A percentile compares a stretch with the other conserved stretches of the same genome.
These are phyloP conservation scores for Oryza longistaminata DNA, from an alignment of 176 grass and related monocot species.

Conservation along the genomic window DNA sequence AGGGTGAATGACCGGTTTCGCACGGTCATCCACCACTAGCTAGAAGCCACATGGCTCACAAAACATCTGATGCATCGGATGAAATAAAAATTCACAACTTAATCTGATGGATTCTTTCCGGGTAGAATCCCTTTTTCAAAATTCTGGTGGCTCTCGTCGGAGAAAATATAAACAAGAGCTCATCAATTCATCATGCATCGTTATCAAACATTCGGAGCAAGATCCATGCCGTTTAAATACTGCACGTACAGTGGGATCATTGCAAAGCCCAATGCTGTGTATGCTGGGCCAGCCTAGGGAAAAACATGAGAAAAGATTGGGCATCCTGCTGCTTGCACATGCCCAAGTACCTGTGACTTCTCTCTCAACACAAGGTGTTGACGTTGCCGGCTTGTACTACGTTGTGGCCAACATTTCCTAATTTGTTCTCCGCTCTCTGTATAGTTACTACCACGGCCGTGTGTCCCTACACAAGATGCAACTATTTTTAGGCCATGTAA, in stretches of 20 bases:
- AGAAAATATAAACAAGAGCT: neutral
- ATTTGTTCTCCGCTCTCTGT: neutral
- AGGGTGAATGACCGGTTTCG: neutral
- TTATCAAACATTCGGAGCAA: neutral
- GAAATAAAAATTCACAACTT: neutral
- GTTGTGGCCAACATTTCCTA: neutral
- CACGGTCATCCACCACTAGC: neutral
- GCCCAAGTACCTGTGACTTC: neutral
- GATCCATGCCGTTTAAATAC: neutral
- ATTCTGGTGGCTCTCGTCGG: neutral
- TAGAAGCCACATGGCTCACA: constrained; percentile 46
- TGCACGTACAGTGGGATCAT: neutral
- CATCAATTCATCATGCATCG: neutral
- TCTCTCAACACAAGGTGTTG: neutral
- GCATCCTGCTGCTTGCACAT: neutral
- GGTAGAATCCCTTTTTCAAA: constrained; percentile 19
- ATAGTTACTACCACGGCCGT: neutral
- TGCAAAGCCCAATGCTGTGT: neutral
- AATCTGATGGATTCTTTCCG: constrained; percentile 32
- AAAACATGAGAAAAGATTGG: neutral
- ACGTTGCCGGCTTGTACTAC: neutral
- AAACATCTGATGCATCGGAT: neutral
- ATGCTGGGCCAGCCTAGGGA: neutral
- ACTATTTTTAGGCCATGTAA: neutral
- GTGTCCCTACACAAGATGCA: neutral